Percentiles rank a stretch among this genome's conserved stretches.
phyloP scores from a whole-genome alignment of 192 early-diverging fungal species.

The Cladochytrium replicatum region DNA sequence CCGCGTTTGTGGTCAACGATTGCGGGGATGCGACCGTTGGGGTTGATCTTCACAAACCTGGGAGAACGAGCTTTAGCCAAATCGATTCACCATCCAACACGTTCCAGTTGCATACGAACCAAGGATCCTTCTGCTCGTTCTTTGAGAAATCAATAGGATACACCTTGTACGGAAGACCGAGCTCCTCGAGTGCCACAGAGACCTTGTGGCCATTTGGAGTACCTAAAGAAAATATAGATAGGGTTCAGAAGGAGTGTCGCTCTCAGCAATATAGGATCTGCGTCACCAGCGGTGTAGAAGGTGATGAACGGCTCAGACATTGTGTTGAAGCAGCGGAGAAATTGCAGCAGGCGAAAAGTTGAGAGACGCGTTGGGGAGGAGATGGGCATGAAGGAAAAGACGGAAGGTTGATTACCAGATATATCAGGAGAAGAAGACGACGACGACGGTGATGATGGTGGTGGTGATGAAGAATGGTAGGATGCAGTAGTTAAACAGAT shows the following conservation, averaged over 20 bases:
- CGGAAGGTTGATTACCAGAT: too few species aligned
- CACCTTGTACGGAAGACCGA: constrained; percentile 31
- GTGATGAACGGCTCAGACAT: too few species aligned
- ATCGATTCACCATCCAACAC: too few species aligned
- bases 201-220: constrained; percentile 51
- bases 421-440: too few species aligned
- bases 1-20: constrained; percentile 38
- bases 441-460: too few species aligned
- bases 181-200: constrained; percentile 40
- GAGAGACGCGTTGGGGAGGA: too few species aligned
- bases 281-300: constrained; percentile 27
- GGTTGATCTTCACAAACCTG: constrained; percentile 46
- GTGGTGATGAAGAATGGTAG: too few species aligned
- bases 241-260: background rate
- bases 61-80: too few species aligned
- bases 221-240: constrained; percentile 4
- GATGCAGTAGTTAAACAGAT: too few species aligned
- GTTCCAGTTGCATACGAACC: constrained; percentile 19
- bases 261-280: background rate
- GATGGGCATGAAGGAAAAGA: too few species aligned
- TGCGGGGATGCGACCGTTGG: constrained; percentile 43
- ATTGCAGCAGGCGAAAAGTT: too few species aligned
- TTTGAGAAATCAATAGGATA: constrained; percentile 23
- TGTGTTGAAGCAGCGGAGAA: too few species aligned
- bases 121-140: constrained; percentile 34